Evolutionary conservation across 495 filamentous ascomycete genomes (phyloP).

Genomic region (Xylaria palmicola): DNA sequence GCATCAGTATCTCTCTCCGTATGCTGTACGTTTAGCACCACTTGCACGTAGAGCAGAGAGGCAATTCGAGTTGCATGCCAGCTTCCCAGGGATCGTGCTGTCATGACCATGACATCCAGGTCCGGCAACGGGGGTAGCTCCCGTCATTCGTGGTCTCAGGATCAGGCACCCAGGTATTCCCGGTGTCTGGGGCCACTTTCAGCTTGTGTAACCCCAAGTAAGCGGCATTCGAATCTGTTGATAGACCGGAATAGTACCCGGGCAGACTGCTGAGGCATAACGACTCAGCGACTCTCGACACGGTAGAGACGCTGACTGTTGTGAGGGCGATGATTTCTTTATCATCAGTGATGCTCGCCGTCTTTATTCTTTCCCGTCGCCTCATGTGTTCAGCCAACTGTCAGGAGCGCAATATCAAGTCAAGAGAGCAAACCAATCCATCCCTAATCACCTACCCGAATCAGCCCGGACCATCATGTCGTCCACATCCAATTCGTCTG

Average conservation of each 20-base stretch:
- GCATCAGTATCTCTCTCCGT: slow-evolving; percentile 1
- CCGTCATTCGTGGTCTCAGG: neutral
- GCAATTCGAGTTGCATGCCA: neutral
- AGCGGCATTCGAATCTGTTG: neutral
- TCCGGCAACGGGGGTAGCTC: neutral
- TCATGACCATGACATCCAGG: neutral
- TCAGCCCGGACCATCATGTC: neutral
- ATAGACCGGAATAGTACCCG: neutral
- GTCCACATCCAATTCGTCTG: neutral
- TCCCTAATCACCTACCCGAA: neutral
- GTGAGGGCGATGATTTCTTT: neutral
- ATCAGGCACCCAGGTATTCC: neutral
- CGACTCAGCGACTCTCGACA: neutral
- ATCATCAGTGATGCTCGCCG: neutral
- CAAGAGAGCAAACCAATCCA: neutral
- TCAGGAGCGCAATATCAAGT: neutral
- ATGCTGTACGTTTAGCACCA: neutral
- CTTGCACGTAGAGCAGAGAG: neutral
- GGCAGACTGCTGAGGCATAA: neutral
- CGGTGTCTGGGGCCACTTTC: neutral
- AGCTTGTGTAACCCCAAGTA: neutral
- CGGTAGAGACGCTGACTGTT: neutral
- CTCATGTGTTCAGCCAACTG: neutral
- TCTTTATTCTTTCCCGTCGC: neutral
- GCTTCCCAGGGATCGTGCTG: neutral